Evolutionary conservation across 2,329 filamentous ascomycete genomes (phyloP).

Genomic region (Cladosporium cucumerinum): DNA sequence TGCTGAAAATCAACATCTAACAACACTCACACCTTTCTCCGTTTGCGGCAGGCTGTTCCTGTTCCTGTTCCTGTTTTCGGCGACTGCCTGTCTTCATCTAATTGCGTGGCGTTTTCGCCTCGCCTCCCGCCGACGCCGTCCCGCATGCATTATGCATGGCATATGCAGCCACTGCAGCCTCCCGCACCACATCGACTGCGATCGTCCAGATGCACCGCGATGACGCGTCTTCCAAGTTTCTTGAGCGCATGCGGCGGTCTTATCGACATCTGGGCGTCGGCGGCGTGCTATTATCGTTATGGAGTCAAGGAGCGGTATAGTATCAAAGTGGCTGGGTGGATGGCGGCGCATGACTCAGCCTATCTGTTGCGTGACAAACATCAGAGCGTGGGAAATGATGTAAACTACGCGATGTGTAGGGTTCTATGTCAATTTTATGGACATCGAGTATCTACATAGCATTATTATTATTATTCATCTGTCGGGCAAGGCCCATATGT

Average conservation of each 20-base stretch:
- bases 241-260: background rate
- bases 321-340: background rate
- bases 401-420: background rate
- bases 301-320: background rate
- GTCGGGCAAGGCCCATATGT: background rate
- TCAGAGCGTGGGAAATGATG: background rate
- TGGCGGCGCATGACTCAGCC: background rate
- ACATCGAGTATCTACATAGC: background rate
- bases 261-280: background rate
- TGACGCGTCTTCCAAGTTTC: conserved; percentile 9
- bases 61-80: background rate
- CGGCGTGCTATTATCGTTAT: background rate
- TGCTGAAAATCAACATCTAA: background rate
- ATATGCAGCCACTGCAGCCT: background rate
- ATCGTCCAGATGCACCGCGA: conserved; percentile 6
- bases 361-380: background rate
- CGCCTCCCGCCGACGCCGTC: conserved; percentile 5
- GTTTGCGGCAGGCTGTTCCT: background rate
- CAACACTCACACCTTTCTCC: background rate
- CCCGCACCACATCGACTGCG: background rate
- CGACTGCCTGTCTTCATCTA: background rate
- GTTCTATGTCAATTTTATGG: background rate
- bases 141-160: background rate
- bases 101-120: conserved; percentile 4
- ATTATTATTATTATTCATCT: background rate